These are phyloP conservation scores for Sordariomycetes sp. DNA, from an alignment of 2,329 filamentous ascomycete species.

Conservation along the genomic window DNA sequence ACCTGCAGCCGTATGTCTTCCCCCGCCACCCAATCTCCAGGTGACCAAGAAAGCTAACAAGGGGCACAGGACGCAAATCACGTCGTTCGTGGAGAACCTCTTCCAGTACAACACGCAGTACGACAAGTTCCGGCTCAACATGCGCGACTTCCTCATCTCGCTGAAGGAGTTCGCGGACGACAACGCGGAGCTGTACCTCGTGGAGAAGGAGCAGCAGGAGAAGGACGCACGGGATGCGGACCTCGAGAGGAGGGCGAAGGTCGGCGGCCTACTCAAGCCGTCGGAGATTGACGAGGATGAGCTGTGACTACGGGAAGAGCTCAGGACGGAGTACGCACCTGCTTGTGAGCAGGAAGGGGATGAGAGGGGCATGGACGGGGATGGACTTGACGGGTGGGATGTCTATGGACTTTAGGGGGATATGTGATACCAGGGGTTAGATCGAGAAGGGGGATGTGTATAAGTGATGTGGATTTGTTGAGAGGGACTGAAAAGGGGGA, in stretches of 20 bases:
- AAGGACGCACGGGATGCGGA: conserved; percentile 79
- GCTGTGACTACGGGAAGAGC: conserved; percentile 70
- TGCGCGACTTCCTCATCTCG: conserved; percentile 95
- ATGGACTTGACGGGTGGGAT: conserved; percentile 50
- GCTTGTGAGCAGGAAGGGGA: conserved; percentile 14
- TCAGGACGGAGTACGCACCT: conserved; percentile 49
- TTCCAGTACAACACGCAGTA: conserved; percentile 83
- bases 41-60: background rate
- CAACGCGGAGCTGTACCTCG: conserved; percentile 85
- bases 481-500: background rate
- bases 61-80: conserved; percentile 52
- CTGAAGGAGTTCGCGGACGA: conserved; percentile 95
- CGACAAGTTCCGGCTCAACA: conserved; percentile 87
- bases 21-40: background rate
- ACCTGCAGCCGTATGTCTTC: conserved; percentile 69
- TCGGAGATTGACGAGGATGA: conserved; percentile 92
- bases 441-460: background rate
- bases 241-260: conserved; percentile 84
- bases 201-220: conserved; percentile 89
- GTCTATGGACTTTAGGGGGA: conserved; percentile 45
- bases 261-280: conserved; percentile 90
- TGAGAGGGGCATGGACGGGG: conserved; percentile 15
- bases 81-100: conserved; percentile 78
- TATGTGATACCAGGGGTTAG: background rate
- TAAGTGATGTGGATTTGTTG: background rate